A percentile compares a stretch with the other conserved stretches of the same genome.
phyloP scores from a whole-genome alignment of 148 eudicot species.

The Fagopyrum esculentum region DNA sequence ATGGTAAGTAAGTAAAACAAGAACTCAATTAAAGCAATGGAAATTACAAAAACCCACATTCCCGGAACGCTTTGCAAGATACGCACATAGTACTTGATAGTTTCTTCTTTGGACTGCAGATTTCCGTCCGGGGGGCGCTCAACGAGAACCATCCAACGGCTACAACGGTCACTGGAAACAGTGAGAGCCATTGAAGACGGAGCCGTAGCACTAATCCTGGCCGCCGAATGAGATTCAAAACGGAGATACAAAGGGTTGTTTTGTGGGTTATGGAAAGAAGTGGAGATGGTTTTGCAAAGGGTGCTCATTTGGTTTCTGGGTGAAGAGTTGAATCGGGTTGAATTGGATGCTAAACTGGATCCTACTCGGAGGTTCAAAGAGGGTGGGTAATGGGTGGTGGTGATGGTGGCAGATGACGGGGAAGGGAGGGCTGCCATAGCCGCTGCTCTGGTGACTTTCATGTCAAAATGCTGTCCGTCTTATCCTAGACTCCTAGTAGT shows the following conservation, averaged over 20 bases:
- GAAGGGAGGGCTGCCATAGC: constrained; percentile 4
- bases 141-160: constrained; percentile 55
- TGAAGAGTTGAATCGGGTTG: neutral
- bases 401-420: neutral
- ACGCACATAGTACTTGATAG: constrained; percentile 51
- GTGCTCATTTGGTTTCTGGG: neutral
- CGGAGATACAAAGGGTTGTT: neutral
- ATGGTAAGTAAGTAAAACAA: no score
- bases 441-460: neutral
- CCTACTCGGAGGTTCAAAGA: neutral
- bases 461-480: neutral
- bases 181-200: neutral
- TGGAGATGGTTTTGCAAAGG: neutral
- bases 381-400: neutral
- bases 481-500: neutral
- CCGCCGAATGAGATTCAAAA: neutral
- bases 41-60: constrained; percentile 31
- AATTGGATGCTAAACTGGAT: neutral
- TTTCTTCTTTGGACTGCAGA: constrained; percentile 28
- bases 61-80: constrained; percentile 43
- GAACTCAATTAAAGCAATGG: neutral
- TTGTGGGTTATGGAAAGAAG: neutral
- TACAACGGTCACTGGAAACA: neutral
- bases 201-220: neutral
- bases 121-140: constrained; percentile 36